phyloP scores from a whole-genome alignment of 2,329 filamentous ascomycete species.

The Paradendryphiella salina region DNA sequence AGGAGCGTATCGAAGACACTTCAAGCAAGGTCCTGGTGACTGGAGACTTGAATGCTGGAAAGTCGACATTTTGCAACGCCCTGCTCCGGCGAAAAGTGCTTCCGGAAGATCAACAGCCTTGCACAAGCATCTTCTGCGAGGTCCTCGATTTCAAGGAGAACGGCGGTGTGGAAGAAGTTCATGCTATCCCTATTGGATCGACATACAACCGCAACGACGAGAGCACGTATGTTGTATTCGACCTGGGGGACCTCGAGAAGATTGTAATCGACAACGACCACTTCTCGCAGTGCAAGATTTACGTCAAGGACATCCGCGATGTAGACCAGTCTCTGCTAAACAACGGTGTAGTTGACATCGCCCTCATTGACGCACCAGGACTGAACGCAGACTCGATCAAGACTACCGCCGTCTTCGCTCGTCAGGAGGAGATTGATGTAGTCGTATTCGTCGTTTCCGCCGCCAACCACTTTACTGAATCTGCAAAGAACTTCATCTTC shows the following conservation, averaged over 20 bases:
- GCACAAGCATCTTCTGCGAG: constrained; percentile 97
- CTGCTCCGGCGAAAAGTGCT: constrained; percentile 87
- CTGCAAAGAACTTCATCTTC: constrained; percentile 96
- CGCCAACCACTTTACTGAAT: constrained; percentile 95
- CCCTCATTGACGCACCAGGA: constrained; percentile 93
- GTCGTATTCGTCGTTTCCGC: constrained; percentile 98
- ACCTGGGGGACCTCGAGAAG: constrained; percentile 76
- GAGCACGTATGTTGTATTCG: constrained; percentile 87
- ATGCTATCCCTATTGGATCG: constrained; percentile 82
- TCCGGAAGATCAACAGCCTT: constrained; percentile 96
- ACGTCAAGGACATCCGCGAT: constrained; percentile 83
- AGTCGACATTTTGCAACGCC: constrained; percentile 99
- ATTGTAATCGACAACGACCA: constrained; percentile 86
- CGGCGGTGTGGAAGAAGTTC: constrained; percentile 87
- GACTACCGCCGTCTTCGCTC: constrained; percentile 94
- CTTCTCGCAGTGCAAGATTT: constrained; percentile 96
- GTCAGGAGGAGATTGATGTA: constrained; percentile 98
- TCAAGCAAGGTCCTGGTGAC: constrained; percentile 96
- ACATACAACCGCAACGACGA: constrained; percentile 88
- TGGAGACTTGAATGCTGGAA: constrained; percentile 94
- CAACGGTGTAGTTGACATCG: constrained; percentile 97
- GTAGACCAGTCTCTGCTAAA: constrained; percentile 94
- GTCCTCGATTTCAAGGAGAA: constrained; percentile 93
- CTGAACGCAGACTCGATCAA: constrained; percentile 95
- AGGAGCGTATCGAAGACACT: constrained; percentile 94